These are phyloP conservation scores for Emiliania huxleyi DNA, from an alignment of 78 protist genomes.

Conservation along the genomic window DNA sequence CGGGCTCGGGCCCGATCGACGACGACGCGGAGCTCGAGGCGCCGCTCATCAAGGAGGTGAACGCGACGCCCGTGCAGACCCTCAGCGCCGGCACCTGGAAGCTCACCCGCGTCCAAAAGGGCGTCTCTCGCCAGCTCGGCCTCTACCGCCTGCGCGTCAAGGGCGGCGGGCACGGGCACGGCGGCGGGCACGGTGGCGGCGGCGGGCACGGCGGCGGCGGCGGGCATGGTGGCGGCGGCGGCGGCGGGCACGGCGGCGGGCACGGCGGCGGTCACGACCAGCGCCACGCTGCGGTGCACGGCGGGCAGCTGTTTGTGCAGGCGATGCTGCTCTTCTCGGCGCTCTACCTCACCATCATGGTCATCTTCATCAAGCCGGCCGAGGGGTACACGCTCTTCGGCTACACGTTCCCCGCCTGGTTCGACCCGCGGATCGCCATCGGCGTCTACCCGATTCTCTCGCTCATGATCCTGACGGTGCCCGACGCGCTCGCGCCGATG, in stretches of 20 bases:
- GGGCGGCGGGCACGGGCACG: not conserved
- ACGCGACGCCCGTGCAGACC: not conserved
- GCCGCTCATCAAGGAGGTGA: not conserved
- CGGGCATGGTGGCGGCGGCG: not conserved
- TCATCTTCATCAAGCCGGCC: not conserved
- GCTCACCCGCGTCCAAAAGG: not conserved
- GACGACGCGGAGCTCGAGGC: not conserved
- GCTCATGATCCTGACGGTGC: not conserved
- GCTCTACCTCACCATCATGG: not conserved
- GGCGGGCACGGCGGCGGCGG: not conserved
- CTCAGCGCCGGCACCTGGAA: not conserved
- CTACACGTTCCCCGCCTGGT: not conserved
- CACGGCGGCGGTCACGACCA: not conserved
- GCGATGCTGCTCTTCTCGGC: not conserved
- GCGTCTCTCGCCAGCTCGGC: not conserved
- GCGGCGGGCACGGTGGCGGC: not conserved
- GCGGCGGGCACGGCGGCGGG: slow-evolving; percentile 1
- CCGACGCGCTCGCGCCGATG: not conserved
- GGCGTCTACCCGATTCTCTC: not conserved
- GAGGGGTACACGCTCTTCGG: not conserved
- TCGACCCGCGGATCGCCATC: not conserved
- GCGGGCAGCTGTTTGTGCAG: not conserved
- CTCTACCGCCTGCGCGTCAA: not conserved
- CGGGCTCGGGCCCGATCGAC: too few relatives aligned
- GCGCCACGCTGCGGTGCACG: not conserved